These are phyloP conservation scores for Mesembryanthemum crystallinum DNA, from an alignment of 148 eudicot species.

Conservation along the genomic window DNA sequence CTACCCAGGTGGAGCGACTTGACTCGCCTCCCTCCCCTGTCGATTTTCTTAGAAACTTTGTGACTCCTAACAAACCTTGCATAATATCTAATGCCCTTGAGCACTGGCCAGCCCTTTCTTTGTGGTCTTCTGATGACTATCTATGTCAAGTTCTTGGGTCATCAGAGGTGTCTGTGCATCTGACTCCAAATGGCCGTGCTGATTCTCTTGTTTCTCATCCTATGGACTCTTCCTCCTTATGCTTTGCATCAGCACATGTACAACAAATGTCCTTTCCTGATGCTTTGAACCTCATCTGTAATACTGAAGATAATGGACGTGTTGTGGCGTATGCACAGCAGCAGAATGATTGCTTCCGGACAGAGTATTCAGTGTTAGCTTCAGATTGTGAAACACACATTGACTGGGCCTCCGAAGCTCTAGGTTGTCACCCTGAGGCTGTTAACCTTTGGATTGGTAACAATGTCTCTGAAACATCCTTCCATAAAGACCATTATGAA, in stretches of 20 bases:
- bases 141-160: slow-evolving; percentile 51
- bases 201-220: slow-evolving; percentile 71
- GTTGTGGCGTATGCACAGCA: slow-evolving; percentile 84
- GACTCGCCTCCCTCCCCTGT: slow-evolving; percentile 73
- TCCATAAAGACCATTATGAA: slow-evolving; percentile 98
- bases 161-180: slow-evolving; percentile 69
- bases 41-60: slow-evolving; percentile 70
- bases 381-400: slow-evolving; percentile 66
- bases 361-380: slow-evolving; percentile 55
- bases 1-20: slow-evolving; percentile 52
- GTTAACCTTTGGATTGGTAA: slow-evolving; percentile 95
- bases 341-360: slow-evolving; percentile 84
- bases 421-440: slow-evolving; percentile 84
- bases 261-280: slow-evolving; percentile 45
- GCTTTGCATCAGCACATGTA: slow-evolving; percentile 88
- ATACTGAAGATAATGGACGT: slow-evolving; percentile 19
- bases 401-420: slow-evolving; percentile 82
- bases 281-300: slow-evolving; percentile 45
- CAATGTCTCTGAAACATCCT: slow-evolving; percentile 61
- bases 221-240: slow-evolving; percentile 38
- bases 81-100: slow-evolving; percentile 71
- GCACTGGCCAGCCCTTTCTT: slow-evolving; percentile 79
- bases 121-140: slow-evolving; percentile 70
- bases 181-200: slow-evolving; percentile 86
- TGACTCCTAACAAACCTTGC: slow-evolving; percentile 82